Conservation (phyloP, 352 stramenopile genomes). For the Phytophthora colocasiae region DNA sequence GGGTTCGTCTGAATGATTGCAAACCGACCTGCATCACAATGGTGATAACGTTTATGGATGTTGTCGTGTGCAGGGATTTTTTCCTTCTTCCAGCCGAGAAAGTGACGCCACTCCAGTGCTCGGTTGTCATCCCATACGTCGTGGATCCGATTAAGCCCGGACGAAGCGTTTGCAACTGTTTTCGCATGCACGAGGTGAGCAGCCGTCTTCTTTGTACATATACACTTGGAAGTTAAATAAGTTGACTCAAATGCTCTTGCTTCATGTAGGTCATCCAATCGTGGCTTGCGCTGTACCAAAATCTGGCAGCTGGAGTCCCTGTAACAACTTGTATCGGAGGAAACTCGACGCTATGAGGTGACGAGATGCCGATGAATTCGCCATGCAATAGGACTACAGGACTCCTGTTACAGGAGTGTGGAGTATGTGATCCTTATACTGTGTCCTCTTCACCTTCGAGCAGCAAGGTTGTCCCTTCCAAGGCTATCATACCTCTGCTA, state of each 20-base stretch:
- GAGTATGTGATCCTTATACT: constrained; percentile 4
- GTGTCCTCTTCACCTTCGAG: constrained; percentile 8
- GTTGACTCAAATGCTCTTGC: constrained; percentile 10
- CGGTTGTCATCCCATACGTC: constrained; percentile 69
- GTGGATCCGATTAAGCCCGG: constrained; percentile 74
- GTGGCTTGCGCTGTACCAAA: constrained; percentile 55
- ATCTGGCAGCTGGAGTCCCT: constrained; percentile 37
- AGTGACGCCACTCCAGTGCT: constrained; percentile 37
- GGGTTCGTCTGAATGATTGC: constrained; percentile 48
- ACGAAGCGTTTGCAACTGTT: constrained; percentile 81
- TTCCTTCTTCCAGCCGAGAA: constrained; percentile 70
- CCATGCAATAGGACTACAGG: constrained; percentile 13
- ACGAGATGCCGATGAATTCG: constrained; percentile 6
- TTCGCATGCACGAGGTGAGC: constrained; percentile 80
- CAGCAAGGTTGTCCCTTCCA: constrained; percentile 32
- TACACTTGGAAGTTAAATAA: neutral
- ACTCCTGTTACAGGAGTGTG: too few relatives aligned
- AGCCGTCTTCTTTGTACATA: neutral
- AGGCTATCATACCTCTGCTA: constrained; percentile 19
- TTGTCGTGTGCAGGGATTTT: constrained; percentile 57
- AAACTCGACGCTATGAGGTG: constrained; percentile 22
- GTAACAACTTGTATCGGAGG: constrained; percentile 33
- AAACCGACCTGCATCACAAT: neutral
- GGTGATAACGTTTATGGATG: constrained; percentile 1
- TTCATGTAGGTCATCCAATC: constrained; percentile 47